Evolutionary conservation across 1,284 basidiomycete genomes (phyloP).

Genomic region (Hortiboletus rubellus): DNA sequence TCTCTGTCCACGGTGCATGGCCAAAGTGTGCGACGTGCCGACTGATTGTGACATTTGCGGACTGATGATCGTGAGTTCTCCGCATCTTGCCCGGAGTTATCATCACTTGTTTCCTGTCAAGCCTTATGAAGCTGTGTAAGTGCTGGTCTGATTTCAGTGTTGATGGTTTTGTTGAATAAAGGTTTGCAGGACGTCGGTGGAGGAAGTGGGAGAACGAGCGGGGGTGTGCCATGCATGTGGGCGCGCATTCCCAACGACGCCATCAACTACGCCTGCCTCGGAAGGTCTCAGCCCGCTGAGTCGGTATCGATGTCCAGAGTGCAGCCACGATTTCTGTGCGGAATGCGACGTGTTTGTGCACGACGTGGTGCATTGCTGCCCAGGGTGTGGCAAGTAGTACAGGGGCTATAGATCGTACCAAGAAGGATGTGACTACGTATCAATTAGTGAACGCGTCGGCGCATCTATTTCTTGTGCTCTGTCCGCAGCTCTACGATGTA

Average conservation of each 20-base stretch:
- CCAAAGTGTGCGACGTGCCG: constrained; percentile 96
- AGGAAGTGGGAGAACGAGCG: constrained; percentile 36
- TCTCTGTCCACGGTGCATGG: constrained; percentile 89
- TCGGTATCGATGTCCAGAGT: constrained; percentile 73
- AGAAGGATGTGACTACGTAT: neutral
- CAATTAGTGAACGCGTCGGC: neutral
- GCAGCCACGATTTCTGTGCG: constrained; percentile 57
- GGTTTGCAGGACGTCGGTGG: constrained; percentile 41
- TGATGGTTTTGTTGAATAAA: constrained; percentile 7
- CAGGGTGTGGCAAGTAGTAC: constrained; percentile 50
- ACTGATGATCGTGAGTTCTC: constrained; percentile 96
- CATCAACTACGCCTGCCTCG: constrained; percentile 38
- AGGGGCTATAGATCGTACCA: neutral
- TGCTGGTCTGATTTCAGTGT: constrained; percentile 19
- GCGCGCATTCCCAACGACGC: constrained; percentile 51
- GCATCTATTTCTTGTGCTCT: neutral
- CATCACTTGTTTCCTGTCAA: constrained; percentile 92
- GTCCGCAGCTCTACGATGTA: constrained; percentile 5
- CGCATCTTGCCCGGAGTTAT: constrained; percentile 94
- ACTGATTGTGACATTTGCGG: constrained; percentile 98
- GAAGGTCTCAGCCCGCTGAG: constrained; percentile 77
- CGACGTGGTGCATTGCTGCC: constrained; percentile 73
- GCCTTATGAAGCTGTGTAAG: constrained; percentile 78
- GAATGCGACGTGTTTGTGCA: constrained; percentile 79
- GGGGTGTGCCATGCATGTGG: constrained; percentile 73